Conservation (phyloP, 2,329 filamentous ascomycete species). For the Harringtonia lauricola region DNA sequence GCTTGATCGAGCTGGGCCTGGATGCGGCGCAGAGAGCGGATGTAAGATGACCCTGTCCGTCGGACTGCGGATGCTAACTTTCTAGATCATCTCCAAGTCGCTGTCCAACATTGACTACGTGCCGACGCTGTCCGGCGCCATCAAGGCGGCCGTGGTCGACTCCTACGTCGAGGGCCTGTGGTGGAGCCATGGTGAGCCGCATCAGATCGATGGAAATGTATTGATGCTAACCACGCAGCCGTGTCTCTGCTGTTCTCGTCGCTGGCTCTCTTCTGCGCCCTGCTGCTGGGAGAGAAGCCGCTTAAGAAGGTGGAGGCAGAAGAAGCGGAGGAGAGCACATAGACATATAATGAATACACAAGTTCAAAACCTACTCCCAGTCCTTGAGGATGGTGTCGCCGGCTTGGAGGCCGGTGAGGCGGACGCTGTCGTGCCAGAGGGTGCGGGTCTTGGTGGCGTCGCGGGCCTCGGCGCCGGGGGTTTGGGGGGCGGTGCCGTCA, state of each 20-base stretch:
- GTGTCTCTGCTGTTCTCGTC: slow-evolving; percentile 11
- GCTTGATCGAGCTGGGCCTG: slow-evolving; percentile 15
- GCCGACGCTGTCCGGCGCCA: slow-evolving; percentile 2
- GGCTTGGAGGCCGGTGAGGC: slow-evolving; percentile 15
- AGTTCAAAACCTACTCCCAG: slow-evolving; percentile 13
- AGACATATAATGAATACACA: no score
- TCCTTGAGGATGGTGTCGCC: slow-evolving; percentile 18
- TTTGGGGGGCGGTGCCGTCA: slow-evolving; percentile 14
- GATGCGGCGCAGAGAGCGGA: slow-evolving; percentile 10
- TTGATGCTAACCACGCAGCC: slow-evolving; percentile 1
- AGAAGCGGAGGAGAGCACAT: not conserved
- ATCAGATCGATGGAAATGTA: no score
- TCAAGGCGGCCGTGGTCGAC: slow-evolving; percentile 9
- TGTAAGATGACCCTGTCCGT: slow-evolving; percentile 9
- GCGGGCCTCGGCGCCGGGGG: slow-evolving; percentile 14
- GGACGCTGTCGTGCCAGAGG: slow-evolving; percentile 20
- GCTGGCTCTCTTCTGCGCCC: slow-evolving; percentile 1
- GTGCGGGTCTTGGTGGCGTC: slow-evolving; percentile 16
- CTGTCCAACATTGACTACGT: slow-evolving; percentile 11
- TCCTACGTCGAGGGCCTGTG: slow-evolving; percentile 12
- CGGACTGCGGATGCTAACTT: not conserved
- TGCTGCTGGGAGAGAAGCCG: slow-evolving; percentile 10
- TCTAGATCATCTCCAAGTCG: slow-evolving; percentile 7
- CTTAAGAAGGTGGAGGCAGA: slow-evolving; percentile 4
- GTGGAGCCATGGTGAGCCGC: slow-evolving; percentile 11